Percentiles rank a stretch among this genome's conserved stretches.
These are phyloP conservation scores for Atkinsonella hypoxylon DNA, from an alignment of 2,329 filamentous ascomycete genomes.

Conservation along the genomic window DNA sequence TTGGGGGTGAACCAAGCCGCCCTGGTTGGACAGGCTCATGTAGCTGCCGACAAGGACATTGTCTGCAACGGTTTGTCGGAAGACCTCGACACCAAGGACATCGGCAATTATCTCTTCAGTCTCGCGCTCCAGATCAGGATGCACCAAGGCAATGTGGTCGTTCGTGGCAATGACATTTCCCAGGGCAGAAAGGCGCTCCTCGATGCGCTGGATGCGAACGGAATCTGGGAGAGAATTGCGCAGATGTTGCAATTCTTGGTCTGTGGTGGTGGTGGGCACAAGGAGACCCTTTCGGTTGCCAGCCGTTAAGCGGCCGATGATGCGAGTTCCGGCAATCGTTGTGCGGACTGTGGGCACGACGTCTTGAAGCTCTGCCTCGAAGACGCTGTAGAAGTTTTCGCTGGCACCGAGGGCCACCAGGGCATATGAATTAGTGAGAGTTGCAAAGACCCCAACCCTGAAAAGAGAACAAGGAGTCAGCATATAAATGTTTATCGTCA, in stretches of 20 bases:
- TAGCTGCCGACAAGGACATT: constrained; percentile 95
- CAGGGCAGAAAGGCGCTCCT: constrained; percentile 88
- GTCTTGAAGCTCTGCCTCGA: constrained; percentile 95
- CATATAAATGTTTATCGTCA: background rate
- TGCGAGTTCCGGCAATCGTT: constrained; percentile 91
- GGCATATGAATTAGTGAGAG: constrained; percentile 94
- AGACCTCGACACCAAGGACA: constrained; percentile 79
- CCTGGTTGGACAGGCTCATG: constrained; percentile 92
- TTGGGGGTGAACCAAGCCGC: constrained; percentile 94
- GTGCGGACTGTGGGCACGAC: constrained; percentile 94
- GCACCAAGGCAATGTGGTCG: constrained; percentile 91
- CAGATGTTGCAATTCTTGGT: constrained; percentile 96
- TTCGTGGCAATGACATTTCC: constrained; percentile 96
- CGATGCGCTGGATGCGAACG: constrained; percentile 93
- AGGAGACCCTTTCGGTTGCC: constrained; percentile 95
- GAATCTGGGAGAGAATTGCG: constrained; percentile 86
- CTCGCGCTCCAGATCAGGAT: constrained; percentile 93
- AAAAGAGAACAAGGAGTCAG: background rate
- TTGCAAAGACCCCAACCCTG: constrained; percentile 93
- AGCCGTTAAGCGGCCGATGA: constrained; percentile 88
- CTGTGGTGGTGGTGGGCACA: constrained; percentile 88
- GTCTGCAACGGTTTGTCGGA: constrained; percentile 89
- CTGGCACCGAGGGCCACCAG: constrained; percentile 88
- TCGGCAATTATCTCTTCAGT: constrained; percentile 98
- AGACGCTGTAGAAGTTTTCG: constrained; percentile 98